These are phyloP conservation scores for Saccharomycopsis capsularis DNA, from an alignment of 805 yeast genomes.

Conservation along the genomic window DNA sequence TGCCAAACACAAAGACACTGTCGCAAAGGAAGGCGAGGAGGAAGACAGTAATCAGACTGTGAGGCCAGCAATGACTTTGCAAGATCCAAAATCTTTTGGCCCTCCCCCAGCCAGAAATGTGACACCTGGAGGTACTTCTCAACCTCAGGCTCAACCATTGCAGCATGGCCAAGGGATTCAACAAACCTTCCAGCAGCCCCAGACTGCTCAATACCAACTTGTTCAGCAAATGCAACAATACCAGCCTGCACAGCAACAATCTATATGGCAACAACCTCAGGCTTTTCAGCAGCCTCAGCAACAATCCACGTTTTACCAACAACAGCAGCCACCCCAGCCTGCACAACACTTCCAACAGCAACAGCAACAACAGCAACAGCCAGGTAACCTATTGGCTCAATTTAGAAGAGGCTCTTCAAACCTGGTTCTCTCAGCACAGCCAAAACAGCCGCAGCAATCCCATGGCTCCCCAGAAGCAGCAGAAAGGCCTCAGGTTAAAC, in stretches of 20 bases:
- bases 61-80: slow-evolving; percentile 15
- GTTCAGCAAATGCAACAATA: background rate
- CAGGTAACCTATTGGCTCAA: too few species aligned
- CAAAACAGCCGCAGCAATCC: too few species aligned
- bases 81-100: slow-evolving; percentile 33
- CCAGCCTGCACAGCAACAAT: background rate
- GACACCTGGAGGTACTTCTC: background rate
- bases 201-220: background rate
- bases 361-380: background rate
- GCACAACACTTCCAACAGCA: background rate
- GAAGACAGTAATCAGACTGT: slow-evolving; percentile 18
- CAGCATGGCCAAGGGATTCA: slow-evolving; percentile 3
- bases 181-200: slow-evolving; percentile 23
- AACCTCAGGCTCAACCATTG: too few species aligned
- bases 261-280: slow-evolving; percentile 1
- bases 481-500: too few species aligned
- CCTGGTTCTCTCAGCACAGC: too few species aligned
- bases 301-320: too few species aligned
- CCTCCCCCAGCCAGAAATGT: slow-evolving; percentile 30
- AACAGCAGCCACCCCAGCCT: background rate
- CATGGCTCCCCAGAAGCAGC: too few species aligned
- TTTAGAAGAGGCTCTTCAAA: too few species aligned
- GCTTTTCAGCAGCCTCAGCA: slow-evolving; percentile 1
- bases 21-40: slow-evolving; percentile 17
- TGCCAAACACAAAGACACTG: slow-evolving; percentile 25